Evolutionary conservation across 108 stramenopile genomes (phyloP), one percentile per base, ranked within the genome.

Genomic region (Pseudonitzschia multiseries): DNA sequence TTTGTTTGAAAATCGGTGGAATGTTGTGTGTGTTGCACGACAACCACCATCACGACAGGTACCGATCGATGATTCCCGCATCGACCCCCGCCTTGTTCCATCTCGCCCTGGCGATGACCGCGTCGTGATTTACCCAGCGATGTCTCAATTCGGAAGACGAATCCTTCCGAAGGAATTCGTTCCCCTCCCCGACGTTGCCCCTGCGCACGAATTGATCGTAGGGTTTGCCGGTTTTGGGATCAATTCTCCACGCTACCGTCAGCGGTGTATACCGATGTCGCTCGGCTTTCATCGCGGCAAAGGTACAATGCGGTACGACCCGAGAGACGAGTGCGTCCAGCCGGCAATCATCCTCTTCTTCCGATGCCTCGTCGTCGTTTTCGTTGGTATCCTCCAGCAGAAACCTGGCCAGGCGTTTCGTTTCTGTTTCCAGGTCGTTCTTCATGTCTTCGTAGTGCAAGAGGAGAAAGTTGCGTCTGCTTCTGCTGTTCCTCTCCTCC

Each of bases 401-500:
- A 68, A 74, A 74, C 13, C 41, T 56, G 12, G 73, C 65, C 5
- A 74, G 14, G 2, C 73, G 73, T 14, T 54, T 53, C 3, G 61
- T 57, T 46, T 74, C 64, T 22, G 26, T 43, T 44, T 33, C 40
- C 0, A 66, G 53, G 44, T 74, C 56, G 32, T 40, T 29, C 53
- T 68, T 54, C 36, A 74, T 60, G n/a, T 74, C 65, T 57, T 74
- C 54, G 40, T 74, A 74, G 21, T 42, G 65, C 5, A 74, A n/a
- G 13, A 74, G 31, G 18, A 74, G 56, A 20, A 74, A 54, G 0
- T 57, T 57, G 9, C n/a, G n/a, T n/a, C n/a, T n/a, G n/a, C 10
- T n/a, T 52, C 46, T 36, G 4, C 27, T 27, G 18, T 8, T 40
- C 1, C 9, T 14, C 12, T 15, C 2, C 26, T 18, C 72, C 5